phyloP scores from a whole-genome alignment of 2,329 filamentous ascomycete species.

The Phoma sp. region DNA sequence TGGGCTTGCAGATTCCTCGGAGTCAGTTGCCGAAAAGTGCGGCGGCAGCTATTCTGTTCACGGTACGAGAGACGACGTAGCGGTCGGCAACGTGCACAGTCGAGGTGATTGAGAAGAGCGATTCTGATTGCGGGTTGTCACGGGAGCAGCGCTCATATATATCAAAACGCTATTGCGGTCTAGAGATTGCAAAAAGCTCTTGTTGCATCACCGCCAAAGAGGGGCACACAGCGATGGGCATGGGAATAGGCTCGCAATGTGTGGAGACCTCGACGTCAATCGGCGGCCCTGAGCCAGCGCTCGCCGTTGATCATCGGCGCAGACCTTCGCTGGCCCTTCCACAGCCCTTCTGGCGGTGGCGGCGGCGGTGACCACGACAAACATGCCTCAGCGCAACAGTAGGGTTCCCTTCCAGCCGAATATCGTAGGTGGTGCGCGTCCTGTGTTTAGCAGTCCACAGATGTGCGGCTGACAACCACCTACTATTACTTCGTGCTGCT shows the following conservation, averaged over 20 bases:
- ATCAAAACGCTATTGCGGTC: conserved; percentile 28
- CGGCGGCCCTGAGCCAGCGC: conserved; percentile 25
- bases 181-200: conserved; percentile 19
- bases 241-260: conserved; percentile 22
- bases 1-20: conserved; percentile 30
- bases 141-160: conserved; percentile 26
- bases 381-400: conserved; percentile 8
- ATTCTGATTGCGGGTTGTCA: conserved; percentile 32
- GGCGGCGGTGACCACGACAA: conserved; percentile 2
- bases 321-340: conserved; percentile 15
- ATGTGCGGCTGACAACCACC: conserved; percentile 20
- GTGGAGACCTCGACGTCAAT: conserved; percentile 43
- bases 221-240: conserved; percentile 15
- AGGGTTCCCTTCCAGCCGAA: conserved; percentile 22
- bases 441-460: conserved; percentile 9
- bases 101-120: conserved; percentile 1
- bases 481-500: conserved; percentile 16
- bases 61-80: conserved; percentile 21
- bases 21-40: conserved; percentile 30
- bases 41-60: conserved; percentile 32
- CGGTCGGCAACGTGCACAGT: conserved; percentile 3
- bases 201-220: conserved; percentile 30
- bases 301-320: conserved; percentile 29
- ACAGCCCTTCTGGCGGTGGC: conserved; percentile 20
- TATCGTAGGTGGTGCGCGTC: neutral